These are phyloP conservation scores for Wickerhamomyces xylosicus DNA, from an alignment of 805 yeast species.

Conservation along the genomic window DNA sequence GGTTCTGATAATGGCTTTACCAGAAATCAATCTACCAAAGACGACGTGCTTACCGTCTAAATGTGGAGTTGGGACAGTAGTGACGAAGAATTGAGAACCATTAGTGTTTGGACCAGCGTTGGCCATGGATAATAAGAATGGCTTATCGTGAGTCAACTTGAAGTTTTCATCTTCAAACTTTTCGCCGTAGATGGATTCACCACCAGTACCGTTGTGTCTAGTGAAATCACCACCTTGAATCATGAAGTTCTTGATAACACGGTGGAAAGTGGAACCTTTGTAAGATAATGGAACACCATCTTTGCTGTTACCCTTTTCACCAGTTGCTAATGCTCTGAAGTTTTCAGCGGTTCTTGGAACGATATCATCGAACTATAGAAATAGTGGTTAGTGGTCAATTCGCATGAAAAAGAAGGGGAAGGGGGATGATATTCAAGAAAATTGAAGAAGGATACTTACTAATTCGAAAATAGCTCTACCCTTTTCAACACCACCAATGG, in stretches of 20 bases:
- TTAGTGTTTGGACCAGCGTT: conserved; percentile 94
- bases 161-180: conserved; percentile 90
- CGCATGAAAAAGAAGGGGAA: no score
- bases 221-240: conserved; percentile 93
- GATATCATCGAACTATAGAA: conserved; percentile 38
- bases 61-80: conserved; percentile 90
- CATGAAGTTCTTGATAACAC: conserved; percentile 86
- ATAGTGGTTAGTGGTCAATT: background rate
- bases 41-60: conserved; percentile 94
- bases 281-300: conserved; percentile 60
- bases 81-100: conserved; percentile 92
- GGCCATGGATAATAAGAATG: conserved; percentile 92
- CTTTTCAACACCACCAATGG: conserved; percentile 55
- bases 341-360: conserved; percentile 89
- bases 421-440: background rate
- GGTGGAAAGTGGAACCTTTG: conserved; percentile 85
- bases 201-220: conserved; percentile 65
- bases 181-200: conserved; percentile 76
- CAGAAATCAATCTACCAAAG: conserved; percentile 79
- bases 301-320: conserved; percentile 62
- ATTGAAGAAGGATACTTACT: conserved; percentile 18
- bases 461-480: conserved; percentile 80
- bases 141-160: conserved; percentile 61
- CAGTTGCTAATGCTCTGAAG: conserved; percentile 82
- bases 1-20: conserved; percentile 70